phyloP scores from a whole-genome alignment of 345 rosid genomes.

The Turritis glabra region DNA sequence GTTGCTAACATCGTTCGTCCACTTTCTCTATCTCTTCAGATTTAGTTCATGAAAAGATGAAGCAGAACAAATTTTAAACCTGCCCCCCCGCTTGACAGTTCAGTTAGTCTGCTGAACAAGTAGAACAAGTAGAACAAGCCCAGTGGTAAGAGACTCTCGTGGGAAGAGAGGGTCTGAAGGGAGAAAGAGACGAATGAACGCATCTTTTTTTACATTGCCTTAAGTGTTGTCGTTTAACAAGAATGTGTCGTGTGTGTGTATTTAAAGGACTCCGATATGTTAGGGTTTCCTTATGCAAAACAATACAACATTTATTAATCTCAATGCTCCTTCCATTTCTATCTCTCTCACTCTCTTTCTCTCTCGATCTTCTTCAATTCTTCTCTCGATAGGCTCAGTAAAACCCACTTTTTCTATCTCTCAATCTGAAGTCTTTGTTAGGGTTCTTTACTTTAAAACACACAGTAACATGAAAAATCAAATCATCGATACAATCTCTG shows the following conservation, averaged over 20 bases:
- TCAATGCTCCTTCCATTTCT: not conserved
- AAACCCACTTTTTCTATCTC: conserved; percentile 21
- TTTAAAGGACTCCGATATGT: not conserved
- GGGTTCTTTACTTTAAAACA: conserved; percentile 21
- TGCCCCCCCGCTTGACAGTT: not conserved
- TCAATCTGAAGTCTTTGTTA: conserved; percentile 21
- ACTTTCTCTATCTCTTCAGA: no score
- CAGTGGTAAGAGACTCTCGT: not conserved
- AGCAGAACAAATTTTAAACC: not conserved
- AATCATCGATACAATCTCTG: not conserved
- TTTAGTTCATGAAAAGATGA: not conserved
- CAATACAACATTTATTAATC: not conserved
- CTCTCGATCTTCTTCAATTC: not conserved
- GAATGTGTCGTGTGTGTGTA: not conserved
- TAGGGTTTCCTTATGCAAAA: not conserved
- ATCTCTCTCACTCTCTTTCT: not conserved
- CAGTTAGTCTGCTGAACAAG: no score
- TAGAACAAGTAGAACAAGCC: no score
- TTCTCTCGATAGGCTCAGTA: not conserved
- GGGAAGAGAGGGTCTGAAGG: not conserved
- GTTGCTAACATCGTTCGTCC: conserved; percentile 29
- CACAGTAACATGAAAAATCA: conserved; percentile 10
- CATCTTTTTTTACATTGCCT: not conserved
- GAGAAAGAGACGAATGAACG: not conserved
- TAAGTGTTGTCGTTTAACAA: not conserved